Evolutionary conservation across 257 asterid genomes (phyloP).

Genomic region (Linderniella brevidens): DNA sequence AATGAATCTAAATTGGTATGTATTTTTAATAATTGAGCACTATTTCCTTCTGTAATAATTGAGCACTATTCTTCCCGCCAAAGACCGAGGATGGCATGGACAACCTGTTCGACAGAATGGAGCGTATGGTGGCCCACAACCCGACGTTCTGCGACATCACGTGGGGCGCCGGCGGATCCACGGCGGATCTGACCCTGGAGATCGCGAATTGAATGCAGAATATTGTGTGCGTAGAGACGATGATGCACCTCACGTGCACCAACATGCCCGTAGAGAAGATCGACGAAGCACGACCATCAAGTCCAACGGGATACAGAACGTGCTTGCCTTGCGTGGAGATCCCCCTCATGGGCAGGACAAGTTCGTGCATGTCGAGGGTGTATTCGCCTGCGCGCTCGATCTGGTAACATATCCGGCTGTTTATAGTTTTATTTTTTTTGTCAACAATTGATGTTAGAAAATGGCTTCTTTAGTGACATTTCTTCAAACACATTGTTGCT

Average conservation of each 20-base stretch:
- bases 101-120: slow-evolving; percentile 90
- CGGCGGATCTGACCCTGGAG: slow-evolving; percentile 96
- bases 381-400: slow-evolving; percentile 93
- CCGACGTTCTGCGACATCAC: slow-evolving; percentile 91
- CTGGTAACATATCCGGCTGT: slow-evolving; percentile 42
- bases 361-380: slow-evolving; percentile 94
- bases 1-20: too few species aligned
- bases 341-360: slow-evolving; percentile 98
- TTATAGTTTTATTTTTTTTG: too few species aligned
- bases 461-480: neutral
- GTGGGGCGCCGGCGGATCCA: slow-evolving; percentile 99
- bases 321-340: slow-evolving; percentile 89
- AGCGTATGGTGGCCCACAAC: slow-evolving; percentile 86
- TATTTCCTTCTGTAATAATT: too few species aligned
- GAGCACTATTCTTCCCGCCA: slow-evolving; percentile 98
- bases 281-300: slow-evolving; percentile 77
- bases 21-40: too few species aligned
- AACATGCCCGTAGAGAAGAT: slow-evolving; percentile 96
- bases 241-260: slow-evolving; percentile 99
- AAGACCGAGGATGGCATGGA: slow-evolving; percentile 97
- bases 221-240: slow-evolving; percentile 90
- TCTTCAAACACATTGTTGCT: neutral
- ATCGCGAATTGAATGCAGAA: slow-evolving; percentile 95
- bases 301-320: slow-evolving; percentile 81
- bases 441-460: too few species aligned